Conservation (phyloP, 306 rosid species). For the Begonia loranthoides region DNA sequence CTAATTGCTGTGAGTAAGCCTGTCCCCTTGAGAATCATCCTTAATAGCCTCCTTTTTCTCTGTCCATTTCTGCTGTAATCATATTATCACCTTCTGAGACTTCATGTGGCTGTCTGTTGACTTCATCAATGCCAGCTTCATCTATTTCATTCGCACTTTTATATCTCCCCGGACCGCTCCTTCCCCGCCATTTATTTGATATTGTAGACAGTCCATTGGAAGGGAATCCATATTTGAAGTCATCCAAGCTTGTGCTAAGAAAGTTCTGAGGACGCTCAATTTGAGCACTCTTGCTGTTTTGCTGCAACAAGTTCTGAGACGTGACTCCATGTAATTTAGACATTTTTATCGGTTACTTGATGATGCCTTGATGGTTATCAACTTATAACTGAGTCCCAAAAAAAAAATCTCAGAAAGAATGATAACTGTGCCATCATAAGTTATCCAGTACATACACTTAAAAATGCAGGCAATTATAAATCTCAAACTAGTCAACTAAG, state of each 20-base stretch:
- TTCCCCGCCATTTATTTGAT: conserved; percentile 90
- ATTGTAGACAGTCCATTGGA: conserved; percentile 45
- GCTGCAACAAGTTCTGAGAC: conserved; percentile 29
- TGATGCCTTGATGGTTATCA: conserved; percentile 2
- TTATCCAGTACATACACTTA: no score
- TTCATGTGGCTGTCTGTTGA: conserved; percentile 17
- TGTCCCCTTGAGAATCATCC: conserved; percentile 33
- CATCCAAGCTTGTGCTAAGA: conserved; percentile 27
- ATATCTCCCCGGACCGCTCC: conserved; percentile 18
- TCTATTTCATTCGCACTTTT: conserved; percentile 5
- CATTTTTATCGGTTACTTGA: conserved; percentile 23
- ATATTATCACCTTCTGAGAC: conserved; percentile 10
- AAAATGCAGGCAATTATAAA: no score
- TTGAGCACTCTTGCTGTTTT: conserved; percentile 44
- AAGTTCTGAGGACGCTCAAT: conserved; percentile 24
- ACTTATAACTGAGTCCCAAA: no score
- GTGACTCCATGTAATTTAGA: conserved; percentile 35
- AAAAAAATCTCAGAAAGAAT: no score
- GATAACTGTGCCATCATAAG: no score
- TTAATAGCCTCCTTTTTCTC: background rate
- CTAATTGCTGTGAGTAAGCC: conserved; percentile 38
- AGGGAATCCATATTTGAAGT: conserved; percentile 74
- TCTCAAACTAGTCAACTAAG: no score
- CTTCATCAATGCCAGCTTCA: conserved; percentile 10
- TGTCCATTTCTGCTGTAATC: conserved; percentile 18